phyloP scores from a whole-genome alignment of 1,284 basidiomycete genomes.

The Apiotrichum sp. region DNA sequence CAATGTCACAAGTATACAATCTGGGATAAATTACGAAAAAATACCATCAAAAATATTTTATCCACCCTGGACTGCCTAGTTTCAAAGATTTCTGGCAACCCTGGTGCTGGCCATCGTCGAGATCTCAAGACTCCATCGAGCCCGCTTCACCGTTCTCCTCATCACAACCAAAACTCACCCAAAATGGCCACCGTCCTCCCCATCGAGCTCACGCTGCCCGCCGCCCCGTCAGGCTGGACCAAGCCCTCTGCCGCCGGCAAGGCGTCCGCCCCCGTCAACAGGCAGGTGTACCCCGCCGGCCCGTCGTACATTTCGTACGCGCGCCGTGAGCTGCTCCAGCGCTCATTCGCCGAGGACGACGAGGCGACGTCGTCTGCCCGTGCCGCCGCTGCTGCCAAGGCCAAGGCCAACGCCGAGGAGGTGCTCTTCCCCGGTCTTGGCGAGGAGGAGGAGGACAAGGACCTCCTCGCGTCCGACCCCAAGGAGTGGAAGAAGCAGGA shows the following conservation, averaged over 20 bases:
- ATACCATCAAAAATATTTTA: neutral
- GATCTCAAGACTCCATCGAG: neutral
- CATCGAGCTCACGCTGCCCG: constrained; percentile 42
- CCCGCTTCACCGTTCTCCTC: neutral
- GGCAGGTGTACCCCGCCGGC: constrained; percentile 68
- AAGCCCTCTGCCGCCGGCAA: constrained; percentile 37
- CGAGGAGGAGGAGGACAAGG: constrained; percentile 76
- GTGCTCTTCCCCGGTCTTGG: constrained; percentile 85
- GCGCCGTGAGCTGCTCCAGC: constrained; percentile 63
- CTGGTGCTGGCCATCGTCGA: neutral
- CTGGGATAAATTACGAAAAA: constrained; percentile 4
- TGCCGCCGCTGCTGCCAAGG: constrained; percentile 52
- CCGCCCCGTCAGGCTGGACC: constrained; percentile 41
- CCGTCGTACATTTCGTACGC: constrained; percentile 76
- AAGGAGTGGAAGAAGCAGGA: constrained; percentile 99
- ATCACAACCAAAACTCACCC: constrained; percentile 1
- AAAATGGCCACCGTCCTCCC: constrained; percentile 44
- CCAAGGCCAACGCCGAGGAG: constrained; percentile 54
- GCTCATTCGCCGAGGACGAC: constrained; percentile 77
- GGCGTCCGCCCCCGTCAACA: constrained; percentile 43
- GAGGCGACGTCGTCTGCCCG: constrained; percentile 38
- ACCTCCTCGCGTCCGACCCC: constrained; percentile 72
- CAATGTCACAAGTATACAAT: neutral
- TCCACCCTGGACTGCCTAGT: no score
- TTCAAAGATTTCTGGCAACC: constrained; percentile 3